phyloP scores from a whole-genome alignment of 2,329 filamentous ascomycete genomes.

The Xylariaceae sp. region DNA sequence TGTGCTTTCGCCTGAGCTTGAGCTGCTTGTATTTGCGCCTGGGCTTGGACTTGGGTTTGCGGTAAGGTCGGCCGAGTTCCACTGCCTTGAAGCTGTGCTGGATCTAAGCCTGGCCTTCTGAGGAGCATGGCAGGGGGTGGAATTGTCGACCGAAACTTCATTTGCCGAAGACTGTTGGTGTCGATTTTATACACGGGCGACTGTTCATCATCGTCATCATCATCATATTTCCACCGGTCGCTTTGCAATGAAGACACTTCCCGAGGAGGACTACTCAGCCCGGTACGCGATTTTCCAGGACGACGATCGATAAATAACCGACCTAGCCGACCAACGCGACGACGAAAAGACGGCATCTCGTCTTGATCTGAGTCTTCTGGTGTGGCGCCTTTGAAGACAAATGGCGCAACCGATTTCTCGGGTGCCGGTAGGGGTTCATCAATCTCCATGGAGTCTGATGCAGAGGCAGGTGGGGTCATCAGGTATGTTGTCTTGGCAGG shows the following conservation, averaged over 20 bases:
- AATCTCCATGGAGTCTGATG: conserved; percentile 62
- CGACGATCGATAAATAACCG: conserved; percentile 88
- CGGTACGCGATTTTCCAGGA: conserved; percentile 54
- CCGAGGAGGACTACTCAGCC: conserved; percentile 35
- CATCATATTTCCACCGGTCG: conserved; percentile 86
- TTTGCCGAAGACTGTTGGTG: conserved; percentile 65
- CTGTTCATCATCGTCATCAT: conserved; percentile 78
- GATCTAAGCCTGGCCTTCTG: conserved; percentile 44
- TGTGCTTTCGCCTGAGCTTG: conserved; percentile 27
- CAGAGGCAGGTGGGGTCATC: conserved; percentile 67
- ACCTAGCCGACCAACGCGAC: conserved; percentile 83
- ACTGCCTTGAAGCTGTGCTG: conserved; percentile 32
- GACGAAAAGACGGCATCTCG: conserved; percentile 72
- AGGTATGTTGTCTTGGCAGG: conserved; percentile 74
- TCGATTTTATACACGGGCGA: conserved; percentile 77
- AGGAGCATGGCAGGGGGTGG: conserved; percentile 54
- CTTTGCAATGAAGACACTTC: conserved; percentile 47
- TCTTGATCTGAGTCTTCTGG: conserved; percentile 48
- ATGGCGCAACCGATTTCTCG: conserved; percentile 43
- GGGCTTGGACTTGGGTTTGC: conserved; percentile 23
- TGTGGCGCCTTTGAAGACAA: conserved; percentile 54
- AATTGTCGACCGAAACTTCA: conserved; percentile 67
- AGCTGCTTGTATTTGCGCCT: conserved; percentile 24
- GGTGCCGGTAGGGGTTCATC: conserved; percentile 48
- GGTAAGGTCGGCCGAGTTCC: conserved; percentile 35